A percentile compares a stretch with the other conserved stretches of the same genome.
phyloP scores from a whole-genome alignment of 768 basidiomycete species.

The Heimioporus sp. region DNA sequence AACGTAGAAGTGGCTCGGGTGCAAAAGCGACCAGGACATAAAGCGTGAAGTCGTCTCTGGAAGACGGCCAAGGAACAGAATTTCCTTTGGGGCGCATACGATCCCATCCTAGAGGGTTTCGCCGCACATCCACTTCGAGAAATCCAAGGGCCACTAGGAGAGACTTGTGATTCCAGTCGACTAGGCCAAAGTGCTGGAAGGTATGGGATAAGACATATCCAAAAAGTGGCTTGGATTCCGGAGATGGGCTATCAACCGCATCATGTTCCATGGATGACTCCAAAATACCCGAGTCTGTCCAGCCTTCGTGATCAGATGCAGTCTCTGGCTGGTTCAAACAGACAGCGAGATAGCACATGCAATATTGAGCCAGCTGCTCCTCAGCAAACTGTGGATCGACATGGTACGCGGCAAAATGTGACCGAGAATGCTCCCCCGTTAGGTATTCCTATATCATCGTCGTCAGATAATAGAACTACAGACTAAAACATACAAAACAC shows the following conservation, averaged over 20 bases:
- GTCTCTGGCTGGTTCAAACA: neutral
- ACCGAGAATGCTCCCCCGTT: neutral
- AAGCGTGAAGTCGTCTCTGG: neutral
- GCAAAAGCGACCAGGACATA: neutral
- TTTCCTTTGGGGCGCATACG: neutral
- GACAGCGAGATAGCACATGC: constrained; percentile 6
- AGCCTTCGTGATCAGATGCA: no score
- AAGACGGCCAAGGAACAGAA: neutral
- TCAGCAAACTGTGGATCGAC: neutral
- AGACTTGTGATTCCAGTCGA: neutral
- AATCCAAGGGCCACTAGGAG: neutral
- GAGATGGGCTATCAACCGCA: neutral
- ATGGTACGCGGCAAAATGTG: neutral
- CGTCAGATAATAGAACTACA: no score
- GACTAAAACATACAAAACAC: no score
- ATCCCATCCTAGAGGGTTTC: constrained; percentile 2
- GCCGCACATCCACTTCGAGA: neutral
- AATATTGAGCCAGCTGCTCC: neutral
- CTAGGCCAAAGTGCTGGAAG: constrained; percentile 4
- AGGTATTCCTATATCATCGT: constrained; percentile 4
- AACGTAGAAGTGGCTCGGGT: neutral
- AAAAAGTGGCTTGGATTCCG: neutral
- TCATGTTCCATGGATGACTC: neutral
- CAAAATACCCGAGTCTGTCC: neutral
- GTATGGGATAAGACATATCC: neutral